These are phyloP conservation scores for Candida sonorensis DNA, from an alignment of 805 yeast genomes.

Conservation along the genomic window DNA sequence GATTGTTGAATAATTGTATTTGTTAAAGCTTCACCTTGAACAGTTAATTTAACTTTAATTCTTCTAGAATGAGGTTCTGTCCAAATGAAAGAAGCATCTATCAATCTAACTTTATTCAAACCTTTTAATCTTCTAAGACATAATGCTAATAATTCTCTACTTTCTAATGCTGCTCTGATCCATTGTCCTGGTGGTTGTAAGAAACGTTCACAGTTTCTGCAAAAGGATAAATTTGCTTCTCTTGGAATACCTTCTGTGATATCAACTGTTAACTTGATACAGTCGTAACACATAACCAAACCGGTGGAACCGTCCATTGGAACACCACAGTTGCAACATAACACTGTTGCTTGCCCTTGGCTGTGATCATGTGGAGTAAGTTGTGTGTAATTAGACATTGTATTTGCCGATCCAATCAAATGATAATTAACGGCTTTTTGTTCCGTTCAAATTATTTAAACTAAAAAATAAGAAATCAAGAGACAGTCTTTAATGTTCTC, in stretches of 20 bases:
- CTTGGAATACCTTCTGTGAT: conserved; percentile 92
- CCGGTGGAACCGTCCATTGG: conserved; percentile 96
- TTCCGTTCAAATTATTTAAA: no score
- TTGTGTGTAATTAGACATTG: conserved; percentile 44
- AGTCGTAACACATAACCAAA: conserved; percentile 93
- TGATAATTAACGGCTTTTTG: no score
- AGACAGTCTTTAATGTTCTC: no score
- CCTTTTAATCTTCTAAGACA: conserved; percentile 88
- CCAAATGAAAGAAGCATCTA: conserved; percentile 96
- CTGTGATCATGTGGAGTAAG: conserved; percentile 29
- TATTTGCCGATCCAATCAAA: no score
- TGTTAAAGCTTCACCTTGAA: conserved; percentile 93
- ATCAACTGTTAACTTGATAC: conserved; percentile 89
- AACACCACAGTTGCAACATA: conserved; percentile 97
- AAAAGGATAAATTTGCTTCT: conserved; percentile 87
- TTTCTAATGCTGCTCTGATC: conserved; percentile 86
- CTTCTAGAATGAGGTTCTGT: conserved; percentile 99
- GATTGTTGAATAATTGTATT: conserved; percentile 90
- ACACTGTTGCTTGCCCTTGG: conserved; percentile 61
- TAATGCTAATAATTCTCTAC: conserved; percentile 85
- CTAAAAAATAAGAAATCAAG: no score
- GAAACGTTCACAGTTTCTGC: conserved; percentile 95
- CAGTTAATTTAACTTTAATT: conserved; percentile 82
- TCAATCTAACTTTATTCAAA: conserved; percentile 72
- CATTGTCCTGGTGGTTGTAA: conserved; percentile 93